phyloP scores from a whole-genome alignment of 495 filamentous ascomycete species.

The Penicillium goetzii region DNA sequence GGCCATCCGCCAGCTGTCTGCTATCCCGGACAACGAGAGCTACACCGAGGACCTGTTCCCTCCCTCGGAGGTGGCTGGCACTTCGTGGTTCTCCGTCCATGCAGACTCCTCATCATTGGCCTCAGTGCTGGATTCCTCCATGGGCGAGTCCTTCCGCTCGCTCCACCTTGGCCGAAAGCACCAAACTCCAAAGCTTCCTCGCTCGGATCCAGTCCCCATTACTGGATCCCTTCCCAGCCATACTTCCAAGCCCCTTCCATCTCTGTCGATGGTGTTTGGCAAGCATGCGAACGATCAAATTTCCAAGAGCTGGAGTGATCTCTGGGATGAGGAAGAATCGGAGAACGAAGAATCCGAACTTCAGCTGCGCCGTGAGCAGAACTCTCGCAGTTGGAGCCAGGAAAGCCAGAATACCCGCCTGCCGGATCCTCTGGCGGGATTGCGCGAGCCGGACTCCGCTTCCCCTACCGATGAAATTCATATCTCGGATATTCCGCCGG shows the following conservation, averaged over 20 bases:
- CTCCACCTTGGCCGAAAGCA: slow-evolving; percentile 50
- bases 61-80: slow-evolving; percentile 68
- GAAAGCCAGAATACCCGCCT: slow-evolving; percentile 61
- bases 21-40: slow-evolving; percentile 76
- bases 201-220: slow-evolving; percentile 60
- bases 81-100: slow-evolving; percentile 72
- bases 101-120: slow-evolving; percentile 76
- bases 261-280: slow-evolving; percentile 78
- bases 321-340: slow-evolving; percentile 89
- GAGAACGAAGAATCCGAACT: slow-evolving; percentile 60
- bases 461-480: slow-evolving; percentile 50
- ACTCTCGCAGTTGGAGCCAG: slow-evolving; percentile 80
- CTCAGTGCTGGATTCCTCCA: slow-evolving; percentile 73
- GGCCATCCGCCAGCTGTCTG: slow-evolving; percentile 80
- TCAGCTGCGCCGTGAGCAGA: slow-evolving; percentile 69
- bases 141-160: slow-evolving; percentile 72
- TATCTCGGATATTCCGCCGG: slow-evolving; percentile 16
- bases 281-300: slow-evolving; percentile 69
- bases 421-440: slow-evolving; percentile 25
- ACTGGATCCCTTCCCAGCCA: slow-evolving; percentile 79
- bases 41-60: slow-evolving; percentile 91
- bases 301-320: slow-evolving; percentile 96
- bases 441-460: slow-evolving; percentile 52
- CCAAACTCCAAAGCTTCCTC: slow-evolving; percentile 43
- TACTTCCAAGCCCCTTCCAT: slow-evolving; percentile 63